phyloP scores from a whole-genome alignment of 2,329 filamentous ascomycete species.

The Pseudocercospora fijiensis region DNA sequence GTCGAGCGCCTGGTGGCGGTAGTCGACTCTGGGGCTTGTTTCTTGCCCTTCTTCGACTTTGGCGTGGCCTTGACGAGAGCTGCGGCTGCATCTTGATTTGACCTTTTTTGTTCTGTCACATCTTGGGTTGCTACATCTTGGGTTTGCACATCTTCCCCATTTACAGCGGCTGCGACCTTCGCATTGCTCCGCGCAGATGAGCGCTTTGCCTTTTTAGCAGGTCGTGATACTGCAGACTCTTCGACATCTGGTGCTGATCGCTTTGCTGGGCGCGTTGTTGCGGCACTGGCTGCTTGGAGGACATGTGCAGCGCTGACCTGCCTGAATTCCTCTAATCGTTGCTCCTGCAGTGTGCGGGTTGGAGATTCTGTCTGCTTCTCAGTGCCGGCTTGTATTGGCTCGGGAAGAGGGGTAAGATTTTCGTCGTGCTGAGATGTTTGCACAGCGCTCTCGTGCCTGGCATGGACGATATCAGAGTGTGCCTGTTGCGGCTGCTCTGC shows the following conservation, averaged over 20 bases:
- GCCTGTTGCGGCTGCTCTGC: neutral
- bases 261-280: slow-evolving; percentile 3
- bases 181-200: slow-evolving; percentile 28
- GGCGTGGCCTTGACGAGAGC: slow-evolving; percentile 3
- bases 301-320: slow-evolving; percentile 7
- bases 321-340: slow-evolving; percentile 1
- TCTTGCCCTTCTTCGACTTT: neutral
- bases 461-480: neutral
- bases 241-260: slow-evolving; percentile 11
- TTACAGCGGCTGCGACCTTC: slow-evolving; percentile 20
- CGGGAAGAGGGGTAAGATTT: neutral
- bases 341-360: neutral
- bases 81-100: neutral
- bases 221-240: slow-evolving; percentile 11
- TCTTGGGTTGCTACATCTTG: slow-evolving; percentile 12
- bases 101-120: neutral
- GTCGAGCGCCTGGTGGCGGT: slow-evolving; percentile 9
- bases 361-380: neutral
- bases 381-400: neutral
- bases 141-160: slow-evolving; percentile 23
- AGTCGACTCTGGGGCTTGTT: slow-evolving; percentile 7
- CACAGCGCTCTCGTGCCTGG: neutral
- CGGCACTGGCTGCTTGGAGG: slow-evolving; percentile 4
- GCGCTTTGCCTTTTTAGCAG: slow-evolving; percentile 27
- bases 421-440: neutral